Base-by-base conservation (phyloP, 1,139 yeast species). In the Yamadazyma friedrichii region DNA sequence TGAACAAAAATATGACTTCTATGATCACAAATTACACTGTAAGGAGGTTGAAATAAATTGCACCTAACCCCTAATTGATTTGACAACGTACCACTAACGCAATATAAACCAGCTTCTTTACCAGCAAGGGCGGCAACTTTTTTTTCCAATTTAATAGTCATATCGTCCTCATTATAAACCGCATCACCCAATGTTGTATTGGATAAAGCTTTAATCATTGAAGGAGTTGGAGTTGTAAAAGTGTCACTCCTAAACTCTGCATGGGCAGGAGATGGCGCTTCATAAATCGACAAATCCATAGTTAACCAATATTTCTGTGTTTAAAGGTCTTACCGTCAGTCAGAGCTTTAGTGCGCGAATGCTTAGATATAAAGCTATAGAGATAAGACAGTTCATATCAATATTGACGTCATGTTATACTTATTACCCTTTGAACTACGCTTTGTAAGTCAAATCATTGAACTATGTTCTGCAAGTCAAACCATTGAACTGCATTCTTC, bases 81-180 rank as follows among this genome's bases (percentile, higher is more conserved):
- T 28, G 95, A 84, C 66, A 91, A 65, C 8, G 98, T 93, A 43
- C 98, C 98, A 22, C 95, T 84, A 12, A 82, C 87, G 61, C 95
- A 88, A 64, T 77, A 91, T 43, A 88, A 61, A 17, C 88, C 96
- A 3, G 91, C 87, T 52, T 82, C 88, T 58, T 85, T 88, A 32
- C 96, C 96, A 9, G 95, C 76, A 42, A 89, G 55, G 35, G 70
- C 66, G 24, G 88, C 84, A 45, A 91, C 82, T 46, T 78, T 76
- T 15, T 62, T 58, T 59, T 89, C 95, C 40, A 91, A 68, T 31
- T 69, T 74, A 33, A 73, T 64, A 15, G 96, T 88, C 48, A 80
- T 77, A 22, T 66, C 66, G 60, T 91, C 97, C 62, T 91, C 97
- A 48, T 81, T 78, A 64, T 89, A 89, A 24, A 91, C 97, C 3